Percentiles rank a stretch among this genome's conserved stretches.
These are phyloP conservation scores for Xylariaceae sp. DNA, from an alignment of 2,329 filamentous ascomycete genomes.

Conservation along the genomic window DNA sequence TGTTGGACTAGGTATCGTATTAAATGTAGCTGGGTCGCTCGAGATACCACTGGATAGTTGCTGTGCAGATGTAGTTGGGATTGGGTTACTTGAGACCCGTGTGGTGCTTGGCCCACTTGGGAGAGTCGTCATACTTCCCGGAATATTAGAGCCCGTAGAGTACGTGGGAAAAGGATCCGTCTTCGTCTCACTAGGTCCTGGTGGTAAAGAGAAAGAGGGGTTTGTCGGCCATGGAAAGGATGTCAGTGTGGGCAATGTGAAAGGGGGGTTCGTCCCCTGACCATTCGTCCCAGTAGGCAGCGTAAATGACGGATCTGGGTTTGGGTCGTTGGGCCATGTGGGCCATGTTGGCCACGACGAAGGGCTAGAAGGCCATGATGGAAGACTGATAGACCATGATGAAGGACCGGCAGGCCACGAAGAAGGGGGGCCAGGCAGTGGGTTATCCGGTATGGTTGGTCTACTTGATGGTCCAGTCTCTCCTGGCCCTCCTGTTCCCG, in stretches of 20 bases:
- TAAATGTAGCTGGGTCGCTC: too few species aligned
- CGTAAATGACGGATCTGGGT: too few species aligned
- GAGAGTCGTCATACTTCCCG: neutral
- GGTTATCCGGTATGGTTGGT: neutral
- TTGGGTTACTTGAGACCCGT: neutral
- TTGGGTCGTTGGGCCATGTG: too few species aligned
- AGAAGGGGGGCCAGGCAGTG: neutral
- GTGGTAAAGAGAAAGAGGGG: neutral
- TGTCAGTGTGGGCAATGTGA: too few species aligned
- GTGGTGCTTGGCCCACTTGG: neutral
- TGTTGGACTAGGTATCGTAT: neutral
- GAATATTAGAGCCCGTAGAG: neutral
- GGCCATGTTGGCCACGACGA: too few species aligned
- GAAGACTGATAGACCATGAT: too few species aligned
- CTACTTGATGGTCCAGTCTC: slow-evolving; percentile 1
- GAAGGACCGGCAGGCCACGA: neutral
- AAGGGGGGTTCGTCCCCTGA: too few species aligned
- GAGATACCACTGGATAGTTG: too few species aligned
- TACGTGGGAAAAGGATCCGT: neutral
- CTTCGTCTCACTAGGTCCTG: neutral
- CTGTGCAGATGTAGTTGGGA: neutral
- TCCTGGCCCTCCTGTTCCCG: neutral
- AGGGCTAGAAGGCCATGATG: too few species aligned
- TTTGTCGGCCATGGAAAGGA: neutral
- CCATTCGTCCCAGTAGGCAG: too few species aligned